Base-by-base conservation (phyloP, 208 protist species). In the Lotmaria passim region DNA sequence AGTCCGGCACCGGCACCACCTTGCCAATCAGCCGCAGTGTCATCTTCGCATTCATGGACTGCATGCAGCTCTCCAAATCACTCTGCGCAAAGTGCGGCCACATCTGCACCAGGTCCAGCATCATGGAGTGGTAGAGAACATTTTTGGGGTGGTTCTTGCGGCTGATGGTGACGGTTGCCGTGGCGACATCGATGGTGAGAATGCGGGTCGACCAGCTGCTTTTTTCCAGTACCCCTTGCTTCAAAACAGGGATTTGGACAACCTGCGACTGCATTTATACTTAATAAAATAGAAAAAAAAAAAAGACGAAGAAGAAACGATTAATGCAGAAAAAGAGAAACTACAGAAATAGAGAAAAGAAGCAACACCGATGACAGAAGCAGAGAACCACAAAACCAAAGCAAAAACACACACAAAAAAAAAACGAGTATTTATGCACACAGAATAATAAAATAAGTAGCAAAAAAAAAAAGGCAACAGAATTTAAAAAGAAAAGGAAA, bases 131-230 rank as follows among this genome's bases (percentile, higher is more conserved):
- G 39, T 63, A 63, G 41, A 63, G 57, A 28, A 63, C 6, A 4
- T 51, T 63, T 12, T 63, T 63, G 0, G 57, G 57, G 39, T 63
- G 39, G 10, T 63, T 26, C 24, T 34, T 2, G 6, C 57, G 36
- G 57, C 57, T 63, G 24, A 63, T 15, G 23, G 39, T 63, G 57
- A 36, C 14, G 12, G 39, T 63, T 14, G 12, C 57, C 17, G 39
- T 63, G 57, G 36, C 57, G 7, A 63, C 57, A 28, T 63, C 57
- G 24, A 63, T 33, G 57, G 57, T 63, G 57, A 63, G 57, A 17
- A 63, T 51, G 41, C 57, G 57, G 36, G 57, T 63, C 10, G 57
- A 63, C 41, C 57, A 48, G 39, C 36, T 48, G 23, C 57, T 39
- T 39, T 51, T 48, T 26, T 63, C 38, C 57, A n/a, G 51, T 14